Conservation (phyloP, 169 alveolate genomes). For the Eimeria necatrix region DNA sequence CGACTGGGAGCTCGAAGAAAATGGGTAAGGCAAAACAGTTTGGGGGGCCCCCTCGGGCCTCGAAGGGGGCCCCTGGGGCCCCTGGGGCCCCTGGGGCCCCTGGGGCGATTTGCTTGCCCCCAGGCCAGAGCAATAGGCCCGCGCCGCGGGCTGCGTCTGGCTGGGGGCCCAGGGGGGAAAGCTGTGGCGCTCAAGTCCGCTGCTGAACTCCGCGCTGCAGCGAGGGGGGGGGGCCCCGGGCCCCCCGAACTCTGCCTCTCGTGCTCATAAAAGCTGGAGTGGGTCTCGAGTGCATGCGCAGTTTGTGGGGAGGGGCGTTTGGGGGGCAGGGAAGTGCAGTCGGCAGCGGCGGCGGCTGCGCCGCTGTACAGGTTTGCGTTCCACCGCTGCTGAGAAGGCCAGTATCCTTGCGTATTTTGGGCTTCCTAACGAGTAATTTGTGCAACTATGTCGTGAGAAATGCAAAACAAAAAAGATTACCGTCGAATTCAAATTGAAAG, state of each 20-base stretch:
- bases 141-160: background rate
- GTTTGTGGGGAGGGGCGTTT: background rate
- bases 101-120: background rate
- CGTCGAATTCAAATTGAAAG: background rate
- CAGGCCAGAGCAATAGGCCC: background rate
- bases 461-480: background rate
- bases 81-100: no score
- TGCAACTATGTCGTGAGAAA: background rate
- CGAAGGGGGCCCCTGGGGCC: no score
- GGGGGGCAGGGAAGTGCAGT: slow-evolving; percentile 9
- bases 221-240: background rate
- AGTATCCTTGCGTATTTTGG: background rate
- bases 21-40: no score
- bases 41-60: no score
- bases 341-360: background rate
- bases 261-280: background rate
- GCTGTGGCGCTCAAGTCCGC: background rate
- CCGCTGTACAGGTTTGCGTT: background rate
- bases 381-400: slow-evolving; percentile 51
- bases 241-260: background rate
- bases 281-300: background rate
- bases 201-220: background rate
- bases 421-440: background rate
- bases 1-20: no score
- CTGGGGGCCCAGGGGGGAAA: slow-evolving; percentile 14